Conservation (phyloP, 225 moss, liverwort and hornwort species). For the Pseudisothecium myosuroides region DNA sequence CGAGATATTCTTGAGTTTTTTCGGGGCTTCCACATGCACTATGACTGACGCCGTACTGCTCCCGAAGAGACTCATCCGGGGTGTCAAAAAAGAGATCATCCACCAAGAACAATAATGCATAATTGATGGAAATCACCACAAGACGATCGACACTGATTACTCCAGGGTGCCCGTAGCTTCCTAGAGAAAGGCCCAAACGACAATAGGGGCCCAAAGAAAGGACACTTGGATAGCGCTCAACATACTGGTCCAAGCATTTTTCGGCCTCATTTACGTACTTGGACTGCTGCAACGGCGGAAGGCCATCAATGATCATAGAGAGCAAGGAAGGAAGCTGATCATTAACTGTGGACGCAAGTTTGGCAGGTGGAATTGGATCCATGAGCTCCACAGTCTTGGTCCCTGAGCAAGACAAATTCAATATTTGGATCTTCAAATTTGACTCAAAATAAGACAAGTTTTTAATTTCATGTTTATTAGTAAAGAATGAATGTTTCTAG, state of each 20-base stretch:
- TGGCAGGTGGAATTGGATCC: neutral
- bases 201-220: neutral
- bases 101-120: rapidly evolving
- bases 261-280: neutral
- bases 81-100: neutral
- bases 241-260: neutral
- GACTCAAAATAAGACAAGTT: neutral
- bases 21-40: rapidly evolving
- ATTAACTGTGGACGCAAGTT: rapidly evolving
- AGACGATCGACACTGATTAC: neutral
- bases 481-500: neutral
- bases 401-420: neutral
- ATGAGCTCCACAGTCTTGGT: neutral
- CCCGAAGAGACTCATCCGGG: neutral
- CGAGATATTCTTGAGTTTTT: neutral
- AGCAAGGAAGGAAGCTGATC: neutral
- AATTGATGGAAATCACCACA: neutral
- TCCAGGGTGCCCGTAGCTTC: neutral
- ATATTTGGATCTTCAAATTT: rapidly evolving
- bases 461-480: too few species aligned
- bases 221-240: neutral
- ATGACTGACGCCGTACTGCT: rapidly evolving
- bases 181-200: neutral
- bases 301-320: neutral
- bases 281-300: neutral